Conservation (phyloP, 257 asterid species). For the Jaltomata sinuosa region DNA sequence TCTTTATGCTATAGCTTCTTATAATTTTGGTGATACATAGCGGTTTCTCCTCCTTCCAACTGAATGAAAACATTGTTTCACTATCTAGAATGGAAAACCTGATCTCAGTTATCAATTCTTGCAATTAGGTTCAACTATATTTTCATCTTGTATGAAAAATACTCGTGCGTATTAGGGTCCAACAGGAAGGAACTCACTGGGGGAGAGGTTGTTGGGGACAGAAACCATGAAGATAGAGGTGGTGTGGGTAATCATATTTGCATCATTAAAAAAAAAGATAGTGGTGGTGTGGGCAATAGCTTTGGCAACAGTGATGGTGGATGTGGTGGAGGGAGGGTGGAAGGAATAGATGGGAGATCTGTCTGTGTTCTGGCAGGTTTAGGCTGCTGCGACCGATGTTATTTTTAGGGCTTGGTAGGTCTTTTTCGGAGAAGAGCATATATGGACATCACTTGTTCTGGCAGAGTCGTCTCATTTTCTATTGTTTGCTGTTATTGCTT, state of each 20-base stretch:
- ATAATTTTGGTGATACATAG: background rate
- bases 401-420: background rate
- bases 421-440: background rate
- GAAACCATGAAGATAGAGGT: background rate
- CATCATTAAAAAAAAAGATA: background rate
- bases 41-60: background rate
- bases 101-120: background rate
- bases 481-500: background rate
- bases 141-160: background rate
- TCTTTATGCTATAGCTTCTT: background rate
- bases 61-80: background rate
- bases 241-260: background rate
- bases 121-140: background rate
- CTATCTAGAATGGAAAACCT: background rate
- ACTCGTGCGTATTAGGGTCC: background rate
- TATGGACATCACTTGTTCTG: background rate
- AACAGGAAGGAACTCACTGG: background rate
- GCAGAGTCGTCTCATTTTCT: background rate
- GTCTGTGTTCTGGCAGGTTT: background rate
- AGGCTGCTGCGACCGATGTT: background rate
- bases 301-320: background rate
- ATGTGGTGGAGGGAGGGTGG: background rate
- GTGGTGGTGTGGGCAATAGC: background rate
- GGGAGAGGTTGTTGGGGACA: background rate
- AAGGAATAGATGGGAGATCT: background rate